Evolutionary conservation across 345 rosid genomes (phyloP), one percentile per base, ranked within the genome.

Genomic region (Pugionium cornutum): DNA sequence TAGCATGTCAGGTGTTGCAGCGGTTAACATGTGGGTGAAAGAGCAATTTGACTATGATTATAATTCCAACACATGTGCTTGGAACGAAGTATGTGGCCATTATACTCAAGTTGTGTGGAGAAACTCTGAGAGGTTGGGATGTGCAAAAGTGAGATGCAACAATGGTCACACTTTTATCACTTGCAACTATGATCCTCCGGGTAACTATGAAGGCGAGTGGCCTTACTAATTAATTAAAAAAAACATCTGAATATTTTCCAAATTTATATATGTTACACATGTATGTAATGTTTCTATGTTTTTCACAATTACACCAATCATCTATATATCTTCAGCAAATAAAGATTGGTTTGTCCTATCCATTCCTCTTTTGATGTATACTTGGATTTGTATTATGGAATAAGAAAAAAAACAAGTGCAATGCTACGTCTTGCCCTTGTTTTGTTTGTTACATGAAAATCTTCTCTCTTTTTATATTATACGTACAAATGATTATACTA

Each of bases 41-140:
- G 95, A 85, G 73, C 58, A 73, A 75, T 44, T 3, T 5, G 0
- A 77, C 61, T 90, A 88, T 34, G 52, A 84, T 46, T 70, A 84
- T 58, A 1, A 10, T 28, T 54, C 88, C 1, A 89, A 84, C 45
- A 53, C 76, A 2, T 87, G 95, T 54, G 69, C 68, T 3, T 11
- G 64, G 4, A 64, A 64, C 4, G 18, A 74, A 48, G 58, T 49
- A 7, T 88, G 95, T 60, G 78, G 80, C 26, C 95, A 88, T 59
- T 88, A 88, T 53, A 88, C 91, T 9, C 95, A 88, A 56, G 79
- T 86, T 43, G 96, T 88, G 49, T 86, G 91, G 91, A 67, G 71
- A 26, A 45, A 81, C 40, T 69, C 91, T 1, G 72, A 45, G 49
- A 78, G 48, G 10, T 1, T 88, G 4, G 91, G 96, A 1, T 88